Base-by-base conservation (phyloP, 2,329 filamentous ascomycete genomes). In the Teratosphaeria gauchensis region DNA sequence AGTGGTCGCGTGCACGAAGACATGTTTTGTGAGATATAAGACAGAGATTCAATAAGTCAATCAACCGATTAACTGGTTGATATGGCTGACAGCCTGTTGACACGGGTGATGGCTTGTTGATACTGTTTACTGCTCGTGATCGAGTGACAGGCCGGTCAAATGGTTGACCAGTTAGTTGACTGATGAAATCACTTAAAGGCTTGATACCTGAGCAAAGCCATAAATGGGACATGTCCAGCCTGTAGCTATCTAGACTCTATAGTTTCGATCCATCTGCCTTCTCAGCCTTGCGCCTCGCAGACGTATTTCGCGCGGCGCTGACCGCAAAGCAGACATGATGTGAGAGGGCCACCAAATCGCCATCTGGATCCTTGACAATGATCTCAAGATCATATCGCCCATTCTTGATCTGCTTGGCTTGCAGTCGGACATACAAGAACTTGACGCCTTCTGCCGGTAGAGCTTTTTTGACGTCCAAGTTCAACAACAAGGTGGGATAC, bases 321-420 rank as follows among this genome's bases (percentile, higher is more conserved):
- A 90, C 66, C 32, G 87, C 81, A 68, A 90, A 75, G 21, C 79
- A 81, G 61, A 90, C 81, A 71, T 91, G 87, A 65, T 85, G 80
- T 68, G 84, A 86, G 61, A 89, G 67, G 1, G 85, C 86, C 31
- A 91, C 80, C 46, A 90, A 66, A 53, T 89, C 84, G 0, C 84
- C 84, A 1, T 73, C 68, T 38, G 79, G 79, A 73, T 92, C 86
- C 69, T 85, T 72, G 2, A 92, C 75, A 31, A 85, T 74, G 24
- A 92, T 78, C 63, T 92, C 87, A 53, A 91, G 68, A 75, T 95
- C 90, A 69, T 89, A 85, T 59, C 87, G 77, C 1, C 89, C 89
- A 63, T 90, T 85, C 63, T 78, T 80, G 51, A 92, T 82, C 71
- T 79, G 76, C 73, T 89, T 91, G 4, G 84, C 78, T 57, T 81